Evolutionary conservation across 805 yeast species (phyloP).

Genomic region (Cyberlindnera maclurae): DNA sequence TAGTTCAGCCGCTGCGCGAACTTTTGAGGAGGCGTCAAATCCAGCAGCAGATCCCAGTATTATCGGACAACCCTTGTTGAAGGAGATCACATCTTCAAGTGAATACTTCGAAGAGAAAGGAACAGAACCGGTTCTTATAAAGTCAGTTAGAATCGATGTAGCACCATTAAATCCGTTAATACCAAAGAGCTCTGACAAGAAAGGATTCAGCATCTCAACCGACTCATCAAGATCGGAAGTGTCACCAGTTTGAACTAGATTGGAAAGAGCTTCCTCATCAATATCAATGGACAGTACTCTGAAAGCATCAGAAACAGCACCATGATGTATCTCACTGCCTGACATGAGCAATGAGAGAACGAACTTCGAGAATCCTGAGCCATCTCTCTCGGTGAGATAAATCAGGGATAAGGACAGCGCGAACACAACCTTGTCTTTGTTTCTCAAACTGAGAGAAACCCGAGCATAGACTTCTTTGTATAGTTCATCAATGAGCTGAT

Average conservation of each 20-base stretch:
- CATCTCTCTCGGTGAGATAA: conserved; percentile 17
- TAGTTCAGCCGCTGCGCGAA: conserved; percentile 37
- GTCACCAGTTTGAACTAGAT: conserved; percentile 1
- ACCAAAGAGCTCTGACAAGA: conserved; percentile 3
- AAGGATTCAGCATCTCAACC: conserved; percentile 3
- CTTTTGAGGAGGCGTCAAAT: conserved; percentile 55
- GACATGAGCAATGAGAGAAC: conserved; percentile 5
- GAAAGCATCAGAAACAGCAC: conserved; percentile 9
- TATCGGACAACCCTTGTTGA: conserved; percentile 29
- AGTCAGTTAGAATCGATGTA: conserved; percentile 16
- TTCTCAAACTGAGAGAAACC: conserved; percentile 38
- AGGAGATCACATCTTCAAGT: conserved; percentile 23
- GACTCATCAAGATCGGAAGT: conserved; percentile 1
- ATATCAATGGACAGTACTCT: conserved; percentile 5
- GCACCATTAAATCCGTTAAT: conserved; percentile 7
- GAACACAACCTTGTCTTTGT: conserved; percentile 21
- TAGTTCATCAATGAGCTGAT: conserved; percentile 29
- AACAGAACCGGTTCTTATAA: conserved; percentile 25
- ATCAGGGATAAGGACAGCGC: conserved; percentile 34
- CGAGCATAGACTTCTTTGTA: conserved; percentile 40
- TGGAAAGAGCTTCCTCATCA: not conserved
- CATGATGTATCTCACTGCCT: not conserved
- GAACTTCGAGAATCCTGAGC: conserved; percentile 12
- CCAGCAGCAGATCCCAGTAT: conserved; percentile 55
- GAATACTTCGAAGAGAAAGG: conserved; percentile 28